Conservation (phyloP, 306 rosid genomes). For the Sicyos edulis region DNA sequence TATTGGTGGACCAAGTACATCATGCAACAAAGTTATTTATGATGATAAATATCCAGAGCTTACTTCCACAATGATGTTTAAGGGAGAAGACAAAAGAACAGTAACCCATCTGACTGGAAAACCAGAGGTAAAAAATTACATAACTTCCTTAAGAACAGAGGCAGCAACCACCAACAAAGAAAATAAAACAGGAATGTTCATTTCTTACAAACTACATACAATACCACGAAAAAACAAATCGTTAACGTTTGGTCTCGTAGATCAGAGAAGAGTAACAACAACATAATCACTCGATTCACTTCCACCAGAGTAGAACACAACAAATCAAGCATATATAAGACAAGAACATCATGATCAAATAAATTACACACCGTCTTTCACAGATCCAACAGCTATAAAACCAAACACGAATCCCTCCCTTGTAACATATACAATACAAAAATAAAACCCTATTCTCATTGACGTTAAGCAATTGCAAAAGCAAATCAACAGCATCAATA, state of each 20-base stretch:
- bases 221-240: background rate
- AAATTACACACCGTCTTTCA: background rate
- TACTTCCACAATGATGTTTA: background rate
- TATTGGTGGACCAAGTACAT: conserved; percentile 4
- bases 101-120: background rate
- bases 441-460: background rate
- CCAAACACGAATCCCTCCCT: background rate
- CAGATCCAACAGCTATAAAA: conserved; percentile 11
- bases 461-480: background rate
- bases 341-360: background rate
- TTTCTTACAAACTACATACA: background rate
- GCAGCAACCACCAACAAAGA: background rate
- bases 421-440: background rate
- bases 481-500: background rate
- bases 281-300: background rate
- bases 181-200: background rate
- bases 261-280: background rate
- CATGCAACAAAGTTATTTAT: background rate
- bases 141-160: background rate
- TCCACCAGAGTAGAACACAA: too few relatives aligned
- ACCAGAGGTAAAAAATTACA: background rate
- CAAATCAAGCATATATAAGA: too few relatives aligned
- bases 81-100: too few relatives aligned
- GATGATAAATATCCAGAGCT: background rate
- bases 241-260: background rate